Percentiles rank a stretch among this genome's conserved stretches.
phyloP scores from a whole-genome alignment of 208 protist genomes.

The Acanthamoeba triangularis region DNA sequence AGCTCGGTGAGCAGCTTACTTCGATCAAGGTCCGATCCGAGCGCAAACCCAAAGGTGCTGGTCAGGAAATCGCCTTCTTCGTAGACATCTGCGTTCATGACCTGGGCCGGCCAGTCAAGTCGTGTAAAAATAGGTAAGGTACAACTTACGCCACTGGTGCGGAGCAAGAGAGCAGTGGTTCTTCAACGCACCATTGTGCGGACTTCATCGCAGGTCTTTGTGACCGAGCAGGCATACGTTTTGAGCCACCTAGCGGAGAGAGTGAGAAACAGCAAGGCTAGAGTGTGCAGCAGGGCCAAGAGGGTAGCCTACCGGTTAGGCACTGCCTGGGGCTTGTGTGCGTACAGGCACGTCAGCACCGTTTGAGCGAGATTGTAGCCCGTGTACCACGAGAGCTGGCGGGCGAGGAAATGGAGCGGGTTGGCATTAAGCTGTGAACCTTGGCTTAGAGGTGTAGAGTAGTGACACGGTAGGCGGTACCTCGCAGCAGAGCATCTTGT shows the following conservation, averaged over 20 bases:
- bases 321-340: neutral
- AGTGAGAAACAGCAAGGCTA: too few relatives aligned
- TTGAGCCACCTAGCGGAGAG: neutral
- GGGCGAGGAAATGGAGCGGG: neutral
- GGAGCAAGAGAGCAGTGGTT: neutral
- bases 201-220: constrained; percentile 56
- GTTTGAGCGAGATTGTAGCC: constrained; percentile 44
- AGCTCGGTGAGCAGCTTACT: constrained; percentile 42
- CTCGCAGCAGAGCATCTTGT: constrained; percentile 30
- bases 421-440: too few relatives aligned
- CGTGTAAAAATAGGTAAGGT: neutral
- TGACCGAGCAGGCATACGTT: neutral
- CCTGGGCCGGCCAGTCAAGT: neutral
- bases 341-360: constrained; percentile 29
- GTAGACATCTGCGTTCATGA: constrained; percentile 46
- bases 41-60: constrained; percentile 31
- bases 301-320: neutral
- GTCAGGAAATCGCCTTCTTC: constrained; percentile 46
- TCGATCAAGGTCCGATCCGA: neutral
- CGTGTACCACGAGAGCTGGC: constrained; percentile 25
- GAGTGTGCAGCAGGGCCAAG: too few relatives aligned
- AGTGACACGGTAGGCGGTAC: neutral
- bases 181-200: neutral
- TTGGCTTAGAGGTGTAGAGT: neutral
- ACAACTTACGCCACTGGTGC: too few relatives aligned